Conservation (phyloP, 352 stramenopile species). For the Pythium vanterpoolii region DNA sequence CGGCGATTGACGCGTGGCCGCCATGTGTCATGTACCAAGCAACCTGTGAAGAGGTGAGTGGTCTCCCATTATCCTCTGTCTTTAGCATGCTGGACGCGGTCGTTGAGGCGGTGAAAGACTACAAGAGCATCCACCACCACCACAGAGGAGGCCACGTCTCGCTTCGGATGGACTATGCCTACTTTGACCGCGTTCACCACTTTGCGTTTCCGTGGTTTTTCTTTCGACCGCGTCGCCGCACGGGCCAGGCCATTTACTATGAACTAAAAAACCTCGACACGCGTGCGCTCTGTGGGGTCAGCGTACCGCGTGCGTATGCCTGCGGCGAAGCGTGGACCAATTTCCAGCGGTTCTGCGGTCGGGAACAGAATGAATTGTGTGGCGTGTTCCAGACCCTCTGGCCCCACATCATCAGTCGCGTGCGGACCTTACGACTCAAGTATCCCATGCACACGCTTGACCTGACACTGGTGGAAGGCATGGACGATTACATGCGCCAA, state of each 20-base stretch:
- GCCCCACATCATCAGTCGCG: too few species aligned
- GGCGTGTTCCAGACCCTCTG: too few species aligned
- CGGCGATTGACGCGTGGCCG: too few species aligned
- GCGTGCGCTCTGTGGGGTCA: neutral
- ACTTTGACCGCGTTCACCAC: conserved; percentile 18
- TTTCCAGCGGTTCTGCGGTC: too few species aligned
- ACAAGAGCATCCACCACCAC: too few species aligned
- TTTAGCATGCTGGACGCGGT: conserved; percentile 23
- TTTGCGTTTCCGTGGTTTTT: conserved; percentile 21
- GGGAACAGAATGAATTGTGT: too few species aligned
- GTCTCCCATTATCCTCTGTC: neutral
- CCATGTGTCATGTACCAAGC: conserved; percentile 23
- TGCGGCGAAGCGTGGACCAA: conserved; percentile 9
- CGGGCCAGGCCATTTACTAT: conserved; percentile 15
- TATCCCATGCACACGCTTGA: too few species aligned
- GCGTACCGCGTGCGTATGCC: neutral
- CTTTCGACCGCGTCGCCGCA: neutral
- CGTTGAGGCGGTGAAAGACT: conserved; percentile 10
- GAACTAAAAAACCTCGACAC: neutral
- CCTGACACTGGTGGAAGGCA: too few species aligned
- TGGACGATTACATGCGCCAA: too few species aligned
- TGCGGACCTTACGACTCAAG: too few species aligned
- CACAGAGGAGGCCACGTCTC: conserved; percentile 12
- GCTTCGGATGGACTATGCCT: conserved; percentile 9
- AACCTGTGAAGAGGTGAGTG: conserved; percentile 1